Evolutionary conservation across 352 stramenopile species (phyloP), one percentile per base, ranked within the genome.

Genomic region (Pythium folliculosum): DNA sequence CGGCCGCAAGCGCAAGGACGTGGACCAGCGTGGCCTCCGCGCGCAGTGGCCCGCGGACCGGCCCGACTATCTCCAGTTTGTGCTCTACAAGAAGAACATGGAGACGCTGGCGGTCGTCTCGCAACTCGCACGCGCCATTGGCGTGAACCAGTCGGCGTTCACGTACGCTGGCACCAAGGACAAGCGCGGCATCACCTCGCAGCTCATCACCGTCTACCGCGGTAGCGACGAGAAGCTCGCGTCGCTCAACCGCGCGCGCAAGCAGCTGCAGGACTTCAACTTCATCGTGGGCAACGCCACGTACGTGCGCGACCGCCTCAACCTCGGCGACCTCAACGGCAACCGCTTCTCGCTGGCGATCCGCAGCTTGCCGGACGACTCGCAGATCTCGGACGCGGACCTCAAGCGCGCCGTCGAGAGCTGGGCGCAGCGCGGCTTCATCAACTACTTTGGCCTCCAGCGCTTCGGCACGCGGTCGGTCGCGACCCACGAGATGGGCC

Each of bases 391-490:
- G 1, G 59, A 73, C 16, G 65, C 73, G 0, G 27, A 32, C 27
- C 64, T 92, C 6, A 40, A 65, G 0, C 65, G 72, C 0, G 65
- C 79, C 13, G 67, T 96, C 3, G 23, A 53, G 8, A 60, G 57
- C 25, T 97, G 91, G 86, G 58, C 76, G 27, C 40, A 47, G 10
- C 71, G 73, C 30, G 96, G 97, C 4, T 99, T 99, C 70, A 91
- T 98, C 60, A 99, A 99, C 70, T 99, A 98, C 78, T 99, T 98
- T 73, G 96, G 97, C 10, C 89, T 98, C 65, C 94, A 98, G 73
- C 82, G 92, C 78, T 99, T 98, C 76, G 96, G 83, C 75, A 97
- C 27, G 74, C 78, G 94, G 73, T 32, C 27, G 27, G 27, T 32
- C 43, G 85, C 77, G 66, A 98, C 84, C 44, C 81, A 93, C 52